Conservation (phyloP, 768 basidiomycete genomes). For the Fomitopsis pulvina region DNA sequence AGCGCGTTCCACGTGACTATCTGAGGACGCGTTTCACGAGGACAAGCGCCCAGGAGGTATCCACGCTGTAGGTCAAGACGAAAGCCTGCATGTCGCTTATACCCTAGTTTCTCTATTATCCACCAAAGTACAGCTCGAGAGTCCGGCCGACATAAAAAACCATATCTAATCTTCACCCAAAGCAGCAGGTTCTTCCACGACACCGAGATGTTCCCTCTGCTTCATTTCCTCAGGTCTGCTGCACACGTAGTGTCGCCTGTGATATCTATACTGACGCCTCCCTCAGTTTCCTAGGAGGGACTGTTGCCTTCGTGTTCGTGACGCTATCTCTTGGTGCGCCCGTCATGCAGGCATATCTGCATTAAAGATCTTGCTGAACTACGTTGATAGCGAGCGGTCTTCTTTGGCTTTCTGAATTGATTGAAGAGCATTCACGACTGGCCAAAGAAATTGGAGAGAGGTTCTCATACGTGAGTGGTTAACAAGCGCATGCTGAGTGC, state of each 20-base stretch:
- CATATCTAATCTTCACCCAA: too few species aligned
- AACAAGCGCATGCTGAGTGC: not conserved
- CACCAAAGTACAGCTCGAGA: too few species aligned
- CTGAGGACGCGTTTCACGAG: too few species aligned
- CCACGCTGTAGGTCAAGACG: too few species aligned
- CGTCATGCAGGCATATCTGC: not conserved
- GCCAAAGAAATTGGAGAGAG: slow-evolving; percentile 82
- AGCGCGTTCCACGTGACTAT: not conserved
- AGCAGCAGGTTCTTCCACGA: too few species aligned
- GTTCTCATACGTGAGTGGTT: slow-evolving; percentile 72
- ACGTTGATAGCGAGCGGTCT: slow-evolving; percentile 74
- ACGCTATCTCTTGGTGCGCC: slow-evolving; percentile 80
- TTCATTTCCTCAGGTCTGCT: slow-evolving; percentile 14
- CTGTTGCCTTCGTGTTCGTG: slow-evolving; percentile 83
- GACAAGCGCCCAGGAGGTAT: too few species aligned
- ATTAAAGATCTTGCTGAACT: slow-evolving; percentile 5
- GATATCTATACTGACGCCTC: not conserved
- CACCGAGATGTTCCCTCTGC: slow-evolving; percentile 10
- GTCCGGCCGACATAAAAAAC: too few species aligned
- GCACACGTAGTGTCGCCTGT: not conserved
- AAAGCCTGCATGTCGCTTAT: too few species aligned
- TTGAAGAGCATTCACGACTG: slow-evolving; percentile 83
- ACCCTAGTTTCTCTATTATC: too few species aligned
- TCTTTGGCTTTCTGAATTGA: slow-evolving; percentile 89
- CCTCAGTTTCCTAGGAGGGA: slow-evolving; percentile 63